Base-by-base conservation (phyloP, 345 rosid genomes). In the Lumnitzera littorea region DNA sequence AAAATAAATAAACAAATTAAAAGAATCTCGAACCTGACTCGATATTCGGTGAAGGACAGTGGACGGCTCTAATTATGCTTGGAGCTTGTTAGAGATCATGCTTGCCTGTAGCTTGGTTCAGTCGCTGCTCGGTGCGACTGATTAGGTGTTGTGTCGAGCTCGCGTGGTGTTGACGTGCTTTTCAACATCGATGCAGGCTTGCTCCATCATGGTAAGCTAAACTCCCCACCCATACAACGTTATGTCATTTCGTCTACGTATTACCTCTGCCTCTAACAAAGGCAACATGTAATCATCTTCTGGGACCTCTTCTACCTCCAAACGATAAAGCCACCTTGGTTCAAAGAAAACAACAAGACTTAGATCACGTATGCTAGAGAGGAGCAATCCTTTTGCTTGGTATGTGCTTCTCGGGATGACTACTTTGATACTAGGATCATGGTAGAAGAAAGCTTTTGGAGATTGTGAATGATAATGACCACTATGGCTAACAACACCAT, bases 141-240 rank as follows among this genome's bases (percentile, higher is more conserved):
- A 20, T 20, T 1, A 20, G 20, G 20, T 20, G 20, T 1, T 20
- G 20, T 20, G 20, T 20, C 20, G 20, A 20, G 20, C 20, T 20
- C 20, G 20, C 20, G 20, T 20, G 20, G 20, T 20, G 20, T 20
- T 20, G 20, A 20, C 20, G 20, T 20, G 20, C 78, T 84, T 84
- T 72, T 83, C 89, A 0, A 95, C 96, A 24, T 85, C 95, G 27
- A 65, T 57, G 58, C 96, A 86, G 62, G 98, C 96, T 66, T 89
- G 83, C 64, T 89, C 92, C 92, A 91, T 84, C 16, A 89, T 17
- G 5, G 98, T 66, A 50, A 91, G 87, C 63, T 91, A 96, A 16
- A 95, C 95, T 72, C 95, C 95, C 98, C 98, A 91, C 56, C 98
- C 95, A 31, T 89, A 91, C 50, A 91, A 77, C 14, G 98, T 84